These are phyloP conservation scores for Colletotrichum kahawae DNA, from an alignment of 2,329 filamentous ascomycete genomes.

Conservation along the genomic window DNA sequence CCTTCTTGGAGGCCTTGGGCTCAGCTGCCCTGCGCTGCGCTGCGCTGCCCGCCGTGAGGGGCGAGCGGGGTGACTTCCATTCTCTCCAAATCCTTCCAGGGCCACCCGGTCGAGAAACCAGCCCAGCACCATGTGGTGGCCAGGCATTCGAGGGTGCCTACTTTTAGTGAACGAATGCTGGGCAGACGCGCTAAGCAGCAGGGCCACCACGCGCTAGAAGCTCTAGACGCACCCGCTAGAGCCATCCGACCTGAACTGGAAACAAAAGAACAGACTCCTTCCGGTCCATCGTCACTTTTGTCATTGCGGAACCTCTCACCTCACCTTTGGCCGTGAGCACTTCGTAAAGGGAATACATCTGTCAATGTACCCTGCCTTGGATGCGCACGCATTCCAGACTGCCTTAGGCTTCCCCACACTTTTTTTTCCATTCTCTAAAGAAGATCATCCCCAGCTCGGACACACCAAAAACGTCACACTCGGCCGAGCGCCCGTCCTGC, in stretches of 20 bases:
- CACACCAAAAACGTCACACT: background rate
- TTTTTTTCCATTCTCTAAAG: background rate
- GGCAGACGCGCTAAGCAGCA: background rate
- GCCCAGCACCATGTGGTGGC: background rate
- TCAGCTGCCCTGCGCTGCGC: background rate
- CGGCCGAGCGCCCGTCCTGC: background rate
- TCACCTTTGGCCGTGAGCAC: background rate
- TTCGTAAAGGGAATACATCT: background rate
- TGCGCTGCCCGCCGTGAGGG: background rate
- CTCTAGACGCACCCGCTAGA: background rate
- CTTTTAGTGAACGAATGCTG: background rate
- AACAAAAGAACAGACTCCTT: conserved; percentile 5
- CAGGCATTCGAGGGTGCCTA: background rate
- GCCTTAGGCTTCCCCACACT: conserved; percentile 2
- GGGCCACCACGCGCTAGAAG: background rate
- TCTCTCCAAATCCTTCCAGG: background rate
- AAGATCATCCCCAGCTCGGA: background rate
- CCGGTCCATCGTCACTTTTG: background rate
- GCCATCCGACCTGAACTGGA: conserved; percentile 16
- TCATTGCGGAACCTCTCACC: background rate
- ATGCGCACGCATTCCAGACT: background rate
- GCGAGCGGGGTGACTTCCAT: background rate
- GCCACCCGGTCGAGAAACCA: background rate
- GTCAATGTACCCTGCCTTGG: background rate
- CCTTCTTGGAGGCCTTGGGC: background rate